Percentiles rank a stretch among this genome's conserved stretches.
These are phyloP conservation scores for Tetrahymena thermophila DNA, from an alignment of 73 alveolate species.

Conservation along the genomic window DNA sequence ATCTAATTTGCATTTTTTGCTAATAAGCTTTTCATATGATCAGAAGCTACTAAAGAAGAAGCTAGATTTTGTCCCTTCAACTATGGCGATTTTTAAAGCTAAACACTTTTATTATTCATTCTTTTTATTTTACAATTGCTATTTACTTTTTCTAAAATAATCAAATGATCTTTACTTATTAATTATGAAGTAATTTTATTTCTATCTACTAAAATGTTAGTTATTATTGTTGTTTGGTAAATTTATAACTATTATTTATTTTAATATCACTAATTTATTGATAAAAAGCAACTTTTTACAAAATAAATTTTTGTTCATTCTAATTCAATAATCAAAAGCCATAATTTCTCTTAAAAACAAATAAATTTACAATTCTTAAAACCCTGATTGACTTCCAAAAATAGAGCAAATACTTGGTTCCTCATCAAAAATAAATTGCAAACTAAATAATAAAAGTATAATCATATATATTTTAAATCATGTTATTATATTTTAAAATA, in stretches of 20 bases:
- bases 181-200: neutral
- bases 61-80: constrained; percentile 26
- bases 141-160: no score
- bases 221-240: neutral
- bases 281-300: no score
- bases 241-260: neutral
- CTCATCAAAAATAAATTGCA: no score
- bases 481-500: no score
- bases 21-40: constrained; percentile 33
- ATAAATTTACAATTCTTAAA: no score
- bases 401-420: no score
- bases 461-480: no score
- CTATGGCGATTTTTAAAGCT: neutral
- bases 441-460: no score
- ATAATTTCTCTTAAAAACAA: no score
- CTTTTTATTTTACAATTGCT: neutral
- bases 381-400: no score
- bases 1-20: constrained; percentile 17
- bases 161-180: neutral
- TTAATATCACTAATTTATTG: neutral
- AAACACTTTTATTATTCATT: neutral
- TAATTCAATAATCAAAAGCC: neutral
- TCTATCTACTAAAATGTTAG: neutral
- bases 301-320: no score
- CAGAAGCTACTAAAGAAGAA: constrained; percentile 22